Evolutionary conservation across 257 asterid species (phyloP).

Genomic region (Nemophila menziesii): DNA sequence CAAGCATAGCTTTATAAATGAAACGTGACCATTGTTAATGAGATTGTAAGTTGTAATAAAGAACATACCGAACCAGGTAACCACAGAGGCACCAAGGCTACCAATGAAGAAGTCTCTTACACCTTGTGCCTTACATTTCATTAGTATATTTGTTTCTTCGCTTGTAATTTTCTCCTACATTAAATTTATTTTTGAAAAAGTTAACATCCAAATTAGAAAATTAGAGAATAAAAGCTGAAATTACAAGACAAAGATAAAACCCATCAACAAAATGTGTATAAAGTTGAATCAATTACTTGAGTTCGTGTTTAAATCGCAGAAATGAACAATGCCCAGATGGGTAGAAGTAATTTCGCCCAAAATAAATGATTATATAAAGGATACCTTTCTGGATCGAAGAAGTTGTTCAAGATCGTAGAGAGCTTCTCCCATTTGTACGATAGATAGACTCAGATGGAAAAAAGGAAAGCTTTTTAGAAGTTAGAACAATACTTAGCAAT

Average conservation of each 20-base stretch:
- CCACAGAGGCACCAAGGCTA: constrained; percentile 20
- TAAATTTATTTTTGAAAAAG: no score
- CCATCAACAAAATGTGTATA: no score
- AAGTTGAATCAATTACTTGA: no score
- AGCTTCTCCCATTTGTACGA: background rate
- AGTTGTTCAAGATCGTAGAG: background rate
- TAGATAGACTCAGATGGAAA: no score
- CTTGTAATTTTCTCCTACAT: constrained; percentile 40
- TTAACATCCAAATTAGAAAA: background rate
- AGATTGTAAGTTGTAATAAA: background rate
- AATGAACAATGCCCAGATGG: background rate
- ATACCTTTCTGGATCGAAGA: background rate
- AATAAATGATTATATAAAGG: background rate
- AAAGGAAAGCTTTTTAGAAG: no score
- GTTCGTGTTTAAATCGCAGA: no score
- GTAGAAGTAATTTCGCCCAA: background rate
- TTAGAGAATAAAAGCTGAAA: background rate
- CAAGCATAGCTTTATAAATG: background rate
- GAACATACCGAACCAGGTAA: constrained; percentile 52
- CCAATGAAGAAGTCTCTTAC: constrained; percentile 30
- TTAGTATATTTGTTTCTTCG: constrained; percentile 35
- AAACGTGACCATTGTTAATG: constrained; percentile 1
- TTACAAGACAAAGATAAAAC: no score
- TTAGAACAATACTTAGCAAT: no score
- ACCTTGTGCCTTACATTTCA: constrained; percentile 26